Conservation (phyloP, 768 basidiomycete species). For the Ramaria sp. region DNA sequence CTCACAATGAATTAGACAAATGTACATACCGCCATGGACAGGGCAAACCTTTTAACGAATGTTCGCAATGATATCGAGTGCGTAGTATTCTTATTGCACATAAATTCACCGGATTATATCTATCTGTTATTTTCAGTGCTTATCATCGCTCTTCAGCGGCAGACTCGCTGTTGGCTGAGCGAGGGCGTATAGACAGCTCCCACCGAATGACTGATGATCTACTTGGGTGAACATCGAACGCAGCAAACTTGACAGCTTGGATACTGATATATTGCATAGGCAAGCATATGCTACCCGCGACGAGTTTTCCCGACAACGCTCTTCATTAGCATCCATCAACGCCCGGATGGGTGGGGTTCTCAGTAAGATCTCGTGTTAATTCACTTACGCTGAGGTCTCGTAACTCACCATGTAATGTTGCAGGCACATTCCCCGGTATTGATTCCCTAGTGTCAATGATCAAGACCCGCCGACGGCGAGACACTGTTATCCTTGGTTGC, state of each 20-base stretch:
- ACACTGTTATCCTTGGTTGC: constrained; percentile 79
- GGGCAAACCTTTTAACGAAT: constrained; percentile 78
- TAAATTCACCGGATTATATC: not conserved
- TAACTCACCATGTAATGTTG: not conserved
- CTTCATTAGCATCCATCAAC: constrained; percentile 68
- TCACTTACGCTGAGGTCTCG: constrained; percentile 6
- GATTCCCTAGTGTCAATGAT: constrained; percentile 89
- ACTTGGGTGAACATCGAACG: constrained; percentile 50
- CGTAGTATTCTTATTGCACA: constrained; percentile 16
- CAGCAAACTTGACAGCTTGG: not conserved
- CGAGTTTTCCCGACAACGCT: constrained; percentile 79
- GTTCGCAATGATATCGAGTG: constrained; percentile 96
- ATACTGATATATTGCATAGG: constrained; percentile 28
- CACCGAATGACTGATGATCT: constrained; percentile 93
- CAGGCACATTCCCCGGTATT: constrained; percentile 89
- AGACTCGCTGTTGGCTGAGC: constrained; percentile 80
- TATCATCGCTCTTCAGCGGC: constrained; percentile 78
- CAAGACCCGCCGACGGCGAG: constrained; percentile 78
- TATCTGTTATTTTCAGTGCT: constrained; percentile 38
- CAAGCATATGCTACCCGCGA: constrained; percentile 97
- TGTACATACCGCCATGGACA: constrained; percentile 72
- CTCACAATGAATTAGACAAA: constrained; percentile 40
- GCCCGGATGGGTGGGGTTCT: constrained; percentile 75
- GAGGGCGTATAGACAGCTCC: constrained; percentile 82
- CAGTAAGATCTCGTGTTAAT: constrained; percentile 37